Base-by-base conservation (phyloP, 805 yeast genomes). In the Cyberlindnera petersonii region DNA sequence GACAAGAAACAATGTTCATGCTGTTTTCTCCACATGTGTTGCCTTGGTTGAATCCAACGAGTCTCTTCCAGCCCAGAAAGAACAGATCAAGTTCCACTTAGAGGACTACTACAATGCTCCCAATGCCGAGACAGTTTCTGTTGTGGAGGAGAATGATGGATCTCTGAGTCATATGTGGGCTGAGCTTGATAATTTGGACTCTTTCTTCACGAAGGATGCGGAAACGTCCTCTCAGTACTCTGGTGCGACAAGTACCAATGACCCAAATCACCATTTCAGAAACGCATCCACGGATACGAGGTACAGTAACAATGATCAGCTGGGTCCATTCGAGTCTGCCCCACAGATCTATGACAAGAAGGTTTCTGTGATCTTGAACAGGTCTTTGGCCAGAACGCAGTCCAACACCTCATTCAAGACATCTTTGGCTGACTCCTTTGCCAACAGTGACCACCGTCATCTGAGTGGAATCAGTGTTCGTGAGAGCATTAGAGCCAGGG, bases 151-250 rank as follows among this genome's bases (percentile, higher is more conserved):
- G 38, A 77, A 72, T 24, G 87, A 82, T 41, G 86, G 83, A 0
- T 82, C 94, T 0, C 68, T 88, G 51, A 84, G 89, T 53, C 83
- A 87, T 54, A 86, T 88, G 85, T 83, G 94, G 81, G 95, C 95
- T 2, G 93, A 93, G 10, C 67, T 88, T 47, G 96, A 88, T 53
- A 88, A 86, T 49, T 69, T 88, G 49, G 96, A 88, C 55, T 82
- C 91, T 9, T 88, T 88, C 55, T 88, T 88, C 61, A 84, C 94
- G 0, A 83, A 79, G 41, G 83, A 77, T 28, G 60, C 68, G 1
- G 59, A 55, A 24, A 43, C 42, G 9, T 22, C 54, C 40, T 48
- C 58, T 7, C 53, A 49, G 26, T 52, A 43, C 34, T 52, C 56
- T 13, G 48, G 47, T 5, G 47, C 42, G 19, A 44, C 50, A 6